Base-by-base conservation (phyloP, 2,329 filamentous ascomycete species). In the Colletotrichum navitas region DNA sequence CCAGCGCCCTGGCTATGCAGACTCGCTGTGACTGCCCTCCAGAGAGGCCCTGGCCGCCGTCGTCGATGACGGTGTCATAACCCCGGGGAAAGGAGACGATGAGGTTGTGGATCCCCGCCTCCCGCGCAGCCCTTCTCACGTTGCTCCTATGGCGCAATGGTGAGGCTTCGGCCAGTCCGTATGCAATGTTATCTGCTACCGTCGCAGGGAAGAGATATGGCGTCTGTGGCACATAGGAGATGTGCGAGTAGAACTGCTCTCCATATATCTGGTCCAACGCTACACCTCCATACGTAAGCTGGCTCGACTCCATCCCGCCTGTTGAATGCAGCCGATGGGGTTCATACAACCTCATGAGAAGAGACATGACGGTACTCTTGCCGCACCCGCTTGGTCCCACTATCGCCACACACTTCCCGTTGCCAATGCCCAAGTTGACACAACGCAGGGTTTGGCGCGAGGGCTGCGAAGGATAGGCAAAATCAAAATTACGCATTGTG, bases 341-440 rank as follows among this genome's bases (percentile, higher is more conserved):
- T 2, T 80, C 74, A 75, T 96, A 94, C 0, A 98, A 85, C 1
- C 92, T 89, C 5, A 97, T 82, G 0, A 98, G 84, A 0, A 98
- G 83, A 0, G 92, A 89, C 0, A 92, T 87, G 45, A 98, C 86
- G 0, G 95, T 98, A 18, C 92, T 95, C 82, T 99, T 98, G 1
- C 96, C 95, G n/a, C 92, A 93, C 0, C 96, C 95, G 0, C 94
- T 97, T 0, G 88, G 83, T 1, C 95, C 95, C 2, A 97, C 94
- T 26, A 98, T 89, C 2, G 93, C 94, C 0, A 91, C 91, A 74
- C 89, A 93, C 5, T 89, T 29, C 91, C 90, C 0, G 87, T 80
- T 1, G 84, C 78, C 63, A 98, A 88, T 0, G 0, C 81, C 83
- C 10, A 97, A 83, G n/a, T 0, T 55, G n/a, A 61, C 1, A 8